phyloP scores from a whole-genome alignment of 495 filamentous ascomycete species.

The Pyrenula massariospora region DNA sequence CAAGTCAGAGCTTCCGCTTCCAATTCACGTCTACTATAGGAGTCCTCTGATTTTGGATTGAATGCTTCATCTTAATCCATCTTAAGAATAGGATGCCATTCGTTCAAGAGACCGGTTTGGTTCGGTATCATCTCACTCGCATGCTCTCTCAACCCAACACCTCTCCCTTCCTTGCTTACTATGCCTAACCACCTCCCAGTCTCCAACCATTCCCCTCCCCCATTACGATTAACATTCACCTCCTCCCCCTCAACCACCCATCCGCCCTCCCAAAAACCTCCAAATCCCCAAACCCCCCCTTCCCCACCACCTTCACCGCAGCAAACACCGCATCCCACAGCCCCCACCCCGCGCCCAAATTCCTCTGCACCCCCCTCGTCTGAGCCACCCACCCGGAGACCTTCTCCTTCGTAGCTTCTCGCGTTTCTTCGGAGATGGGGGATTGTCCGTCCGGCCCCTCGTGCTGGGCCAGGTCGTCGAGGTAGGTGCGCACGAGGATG shows the following conservation, averaged over 20 bases:
- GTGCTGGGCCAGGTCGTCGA: constrained; percentile 66
- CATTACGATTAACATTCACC: constrained; percentile 31
- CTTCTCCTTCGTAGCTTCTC: constrained; percentile 47
- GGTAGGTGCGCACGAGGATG: constrained; percentile 83
- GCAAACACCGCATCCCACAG: constrained; percentile 73
- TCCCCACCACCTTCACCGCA: constrained; percentile 53
- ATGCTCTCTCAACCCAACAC: not conserved
- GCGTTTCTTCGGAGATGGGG: constrained; percentile 45
- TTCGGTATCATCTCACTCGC: no score
- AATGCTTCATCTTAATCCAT: no score
- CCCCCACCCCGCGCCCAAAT: constrained; percentile 67
- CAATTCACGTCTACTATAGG: no score
- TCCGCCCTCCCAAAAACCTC: constrained; percentile 54
- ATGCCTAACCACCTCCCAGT: constrained; percentile 30
- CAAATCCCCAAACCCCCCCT: constrained; percentile 51
- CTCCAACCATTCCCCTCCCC: constrained; percentile 55
- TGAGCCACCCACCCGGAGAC: constrained; percentile 66
- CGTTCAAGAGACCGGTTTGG: no score
- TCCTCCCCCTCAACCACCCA: constrained; percentile 45
- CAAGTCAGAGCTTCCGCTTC: no score
- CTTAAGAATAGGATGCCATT: no score
- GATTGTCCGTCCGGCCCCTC: constrained; percentile 13
- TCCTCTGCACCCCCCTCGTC: constrained; percentile 60
- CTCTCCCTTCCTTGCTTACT: not conserved
- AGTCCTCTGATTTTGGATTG: no score